Evolutionary conservation across 2,329 filamentous ascomycete genomes (phyloP).

Genomic region (Penicillium sp.): DNA sequence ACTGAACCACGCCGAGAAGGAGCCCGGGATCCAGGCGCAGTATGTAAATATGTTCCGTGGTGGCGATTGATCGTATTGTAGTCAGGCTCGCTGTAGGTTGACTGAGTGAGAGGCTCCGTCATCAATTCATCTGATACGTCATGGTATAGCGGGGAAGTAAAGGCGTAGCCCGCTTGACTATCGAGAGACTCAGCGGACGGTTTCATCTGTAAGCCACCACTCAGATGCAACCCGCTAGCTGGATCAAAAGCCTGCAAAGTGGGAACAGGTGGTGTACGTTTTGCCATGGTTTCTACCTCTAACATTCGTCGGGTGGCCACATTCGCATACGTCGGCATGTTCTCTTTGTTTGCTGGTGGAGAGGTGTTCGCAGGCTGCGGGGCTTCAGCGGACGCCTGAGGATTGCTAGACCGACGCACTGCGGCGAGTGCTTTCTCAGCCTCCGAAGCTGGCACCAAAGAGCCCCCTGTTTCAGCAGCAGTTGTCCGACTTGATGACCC

Average conservation of each 20-base stretch:
- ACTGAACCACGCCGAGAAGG: slow-evolving; percentile 22
- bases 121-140: slow-evolving; percentile 23
- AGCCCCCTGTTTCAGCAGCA: slow-evolving; percentile 15
- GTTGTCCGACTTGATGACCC: slow-evolving; percentile 27
- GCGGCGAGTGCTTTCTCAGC: slow-evolving; percentile 39
- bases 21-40: slow-evolving; percentile 24
- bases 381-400: slow-evolving; percentile 20
- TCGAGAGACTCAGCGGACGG: slow-evolving; percentile 31
- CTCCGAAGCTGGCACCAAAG: slow-evolving; percentile 28
- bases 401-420: slow-evolving; percentile 37
- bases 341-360: slow-evolving; percentile 21
- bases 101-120: slow-evolving; percentile 24
- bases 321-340: slow-evolving; percentile 33
- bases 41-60: slow-evolving; percentile 19
- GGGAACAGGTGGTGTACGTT: slow-evolving; percentile 22
- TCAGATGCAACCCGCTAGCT: slow-evolving; percentile 9
- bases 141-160: slow-evolving; percentile 28
- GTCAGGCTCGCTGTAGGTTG: slow-evolving; percentile 33
- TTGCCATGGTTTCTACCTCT: slow-evolving; percentile 11
- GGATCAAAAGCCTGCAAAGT: slow-evolving; percentile 12
- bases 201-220: slow-evolving; percentile 22
- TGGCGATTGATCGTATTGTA: slow-evolving; percentile 16
- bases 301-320: slow-evolving; percentile 27
- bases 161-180: slow-evolving; percentile 22
- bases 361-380: slow-evolving; percentile 4